Evolutionary conservation across 768 basidiomycete species (phyloP), one percentile per base, ranked within the genome.

Genomic region (Trametes maxima): DNA sequence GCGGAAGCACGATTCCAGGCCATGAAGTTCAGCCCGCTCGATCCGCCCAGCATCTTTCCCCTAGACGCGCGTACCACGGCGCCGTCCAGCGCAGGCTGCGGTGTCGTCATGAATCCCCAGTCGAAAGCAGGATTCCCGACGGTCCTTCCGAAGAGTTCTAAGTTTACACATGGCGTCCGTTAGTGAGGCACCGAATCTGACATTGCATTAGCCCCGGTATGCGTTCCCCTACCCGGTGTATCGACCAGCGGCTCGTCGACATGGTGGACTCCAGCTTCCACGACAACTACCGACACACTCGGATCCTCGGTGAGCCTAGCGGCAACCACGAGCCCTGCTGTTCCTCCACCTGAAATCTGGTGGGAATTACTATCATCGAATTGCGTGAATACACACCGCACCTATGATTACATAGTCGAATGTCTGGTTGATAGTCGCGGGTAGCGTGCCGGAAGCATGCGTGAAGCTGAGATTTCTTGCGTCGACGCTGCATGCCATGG

Each of bases 31-130:
- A 87, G 76, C 7, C 86, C 84, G 42, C 83, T 78, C 0, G 82
- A 85, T 5, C 88, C 87, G 44, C 87, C 87, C 8, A 89, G 75
- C 55, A 84, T 82, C 70, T 82, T 85, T 33, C 87, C 88, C 36
- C 82, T 75, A 4, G 85, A 82, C 80, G 85, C 85, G 8, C 73
- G 58, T 36, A 84, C 56, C 0, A 62, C 67, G 14, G 82, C 75
- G 39, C 75, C 74, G 28, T 70, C 72, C 33, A 77, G 72, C 54
- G 75, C 73, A 0, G 73, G 35, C 67, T 86, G 85, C 0, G 80
- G 71, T 1, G 73, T 71, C 1, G 82, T 82, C 28, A 70, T 68
- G 71, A 80, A 84, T 17, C 74, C 70, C 79, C 82, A 86, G 67
- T 85, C 82, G 68, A 82, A 80, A 12, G 73, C 57, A 2, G 78